Evolutionary conservation across 1,139 yeast species (phyloP), one percentile per base, ranked within the genome.

Genomic region (Meyerozyma elateridarum): DNA sequence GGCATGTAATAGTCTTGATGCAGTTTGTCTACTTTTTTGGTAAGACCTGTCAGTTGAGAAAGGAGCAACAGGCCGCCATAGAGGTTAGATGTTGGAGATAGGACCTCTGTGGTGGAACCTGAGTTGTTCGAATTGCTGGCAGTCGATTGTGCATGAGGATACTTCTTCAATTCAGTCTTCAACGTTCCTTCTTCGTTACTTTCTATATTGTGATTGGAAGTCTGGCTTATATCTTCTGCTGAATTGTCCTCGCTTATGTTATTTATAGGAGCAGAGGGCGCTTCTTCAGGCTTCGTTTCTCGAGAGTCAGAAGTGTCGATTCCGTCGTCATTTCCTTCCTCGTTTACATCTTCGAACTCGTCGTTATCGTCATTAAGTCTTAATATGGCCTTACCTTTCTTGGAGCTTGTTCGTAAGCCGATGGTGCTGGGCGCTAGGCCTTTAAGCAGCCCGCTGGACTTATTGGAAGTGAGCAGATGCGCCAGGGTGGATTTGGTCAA

Each of bases 331-430:
- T 18, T 20, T 13, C 35, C 41, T 5, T 32, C 32, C 8, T 37
- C 33, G 2, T 38, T 39, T 13, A 28, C 20, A n/a, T 42, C 44
- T 31, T 41, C 46, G 28, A 28, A 43, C 16, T 24, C 29, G n/a
- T 32, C 27, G 11, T 40, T 41, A 22, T 51, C 56, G 17, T 51
- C 57, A 22, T 52, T 66, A 33, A 68, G 52, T 28, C 49, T 48
- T 37, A 68, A 46, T 5, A 68, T 66, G 11, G 72, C 74, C 33
- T 53, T 56, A 1, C 66, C 73, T 36, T 63, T 64, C 28, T 54
- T 53, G 1, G 61, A 51, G 37, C 70, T 64, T 2, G 69, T 49
- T 38, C 27, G 27, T 24, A 24, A 15, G 9, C 27, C 27, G 9
- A 17, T 18, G 2, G 27, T 13, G 4, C n/a, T 13, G 8, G 18